Evolutionary conservation across 805 yeast species (phyloP), one percentile per base, ranked within the genome.

Genomic region (Dipodascopsis uninucleata): DNA sequence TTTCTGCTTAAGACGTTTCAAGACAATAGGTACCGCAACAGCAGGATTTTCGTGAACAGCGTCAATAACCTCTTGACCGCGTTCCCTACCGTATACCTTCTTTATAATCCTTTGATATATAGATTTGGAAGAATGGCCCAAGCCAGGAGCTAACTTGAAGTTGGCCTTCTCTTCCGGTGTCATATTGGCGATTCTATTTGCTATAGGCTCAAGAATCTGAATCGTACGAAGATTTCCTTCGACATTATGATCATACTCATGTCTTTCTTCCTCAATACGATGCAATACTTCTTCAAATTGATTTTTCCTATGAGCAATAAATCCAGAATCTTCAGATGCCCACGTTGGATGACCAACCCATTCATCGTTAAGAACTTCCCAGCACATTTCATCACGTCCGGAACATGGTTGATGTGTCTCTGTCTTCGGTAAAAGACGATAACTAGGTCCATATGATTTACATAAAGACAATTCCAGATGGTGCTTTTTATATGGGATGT

Each of bases 331-430:
- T 65, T 93, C 99, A 0, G 97, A 90, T 3, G 97, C 98, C 99
- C 99, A 93, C n/a, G 96, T 94, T 18, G 99, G 99, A 66, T 93
- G 97, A 5, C 97, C 96, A 28, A 93, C 97, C 97, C 97, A 93
- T 66, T 90, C 97, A 64, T 93, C 98, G 65, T 93, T 93, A 58
- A 93, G 74, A 12, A 93, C 96, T 61, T 90, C 97, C 97, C 97
- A 90, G 64, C 98, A 93, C 89, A 93, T 85, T 58, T 90, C 97
- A 66, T 93, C 99, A 59, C 99, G 79, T 14, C 98, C 98, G 7
- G 95, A 85, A 59, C 97, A 90, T 18, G 97, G 97, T 95, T 88
- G 88, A 60, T 79, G 85, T 0, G 96, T 86, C 63, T 90, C 97
- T 0, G 93, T 78, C 59, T 89, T 89, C 22, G 98, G 98, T 43